Evolutionary conservation across 176 grass and related monocot genomes (phyloP).

Genomic region (Otatea glauca): DNA sequence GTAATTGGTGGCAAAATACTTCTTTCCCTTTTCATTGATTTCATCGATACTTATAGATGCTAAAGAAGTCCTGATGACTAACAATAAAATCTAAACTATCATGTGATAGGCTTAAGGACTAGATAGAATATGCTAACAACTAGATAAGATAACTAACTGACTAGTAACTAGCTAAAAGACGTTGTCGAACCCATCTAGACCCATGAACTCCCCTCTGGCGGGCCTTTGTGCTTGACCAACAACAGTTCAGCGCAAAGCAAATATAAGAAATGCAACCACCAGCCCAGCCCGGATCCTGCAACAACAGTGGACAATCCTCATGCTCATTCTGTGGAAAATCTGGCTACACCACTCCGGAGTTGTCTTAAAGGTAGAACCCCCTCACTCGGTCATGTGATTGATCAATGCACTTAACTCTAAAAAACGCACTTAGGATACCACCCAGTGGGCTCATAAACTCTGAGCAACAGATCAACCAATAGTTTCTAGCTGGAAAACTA

Average conservation of each 20-base stretch:
- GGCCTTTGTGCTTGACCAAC: not conserved
- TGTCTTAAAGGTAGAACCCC: not conserved
- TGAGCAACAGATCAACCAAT: not conserved
- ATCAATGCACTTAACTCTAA: not conserved
- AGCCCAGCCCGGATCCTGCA: not conserved
- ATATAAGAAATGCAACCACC: not conserved
- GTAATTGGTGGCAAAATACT: too few relatives aligned
- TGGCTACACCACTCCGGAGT: not conserved
- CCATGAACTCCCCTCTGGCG: too few relatives aligned
- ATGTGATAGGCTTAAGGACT: too few relatives aligned
- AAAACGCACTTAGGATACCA: constrained; percentile 6
- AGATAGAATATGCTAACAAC: too few relatives aligned
- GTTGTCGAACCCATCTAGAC: too few relatives aligned
- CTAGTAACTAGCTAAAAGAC: too few relatives aligned
- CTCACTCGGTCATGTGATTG: not conserved
- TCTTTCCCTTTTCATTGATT: too few relatives aligned
- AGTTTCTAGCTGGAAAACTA: constrained; percentile 14
- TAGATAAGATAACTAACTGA: too few relatives aligned
- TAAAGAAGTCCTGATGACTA: too few relatives aligned
- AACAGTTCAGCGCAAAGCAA: not conserved
- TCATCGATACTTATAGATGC: too few relatives aligned
- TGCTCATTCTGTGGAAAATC: constrained; percentile 6
- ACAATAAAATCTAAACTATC: too few relatives aligned
- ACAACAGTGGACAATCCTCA: constrained; percentile 2
- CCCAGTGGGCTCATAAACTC: not conserved